Evolutionary conservation across 1,284 basidiomycete species (phyloP), one percentile per base, ranked within the genome.

Genomic region (Apiotrichum gracile): DNA sequence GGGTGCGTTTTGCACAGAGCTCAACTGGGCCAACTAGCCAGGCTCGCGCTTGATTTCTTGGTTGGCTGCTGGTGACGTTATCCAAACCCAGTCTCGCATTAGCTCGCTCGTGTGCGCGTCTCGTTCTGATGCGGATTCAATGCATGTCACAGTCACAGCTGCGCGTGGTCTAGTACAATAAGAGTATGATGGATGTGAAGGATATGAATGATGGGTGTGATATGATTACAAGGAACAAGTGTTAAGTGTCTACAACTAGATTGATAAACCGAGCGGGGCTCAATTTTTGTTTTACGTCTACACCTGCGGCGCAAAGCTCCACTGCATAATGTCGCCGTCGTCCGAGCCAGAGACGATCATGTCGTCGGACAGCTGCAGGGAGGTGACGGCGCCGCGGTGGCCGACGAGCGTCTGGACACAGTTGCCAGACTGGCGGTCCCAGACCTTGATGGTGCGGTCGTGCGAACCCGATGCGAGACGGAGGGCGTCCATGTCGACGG

Each of bases 371-470:
- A 98, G 80, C 29, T 84, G 86, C 33, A 97, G 78, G 64, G 90
- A 91, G 19, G 90, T 97, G 44, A 97, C 92, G 4, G 94, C 91
- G 27, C 89, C 92, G 44, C 90, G 83, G 71, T 98, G 96, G 2
- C 93, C 94, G 19, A 96, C 88, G 5, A 98, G 80, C 2, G 96
- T 98, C 48, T 89, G 83, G 19, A 86, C 86, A 65, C 92, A 97
- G 54, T 82, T 81, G 22, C 88, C 90, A 54, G 92, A 86, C 67
- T 96, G 91, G 52, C 87, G 82, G 59, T 88, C 88, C 96, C 96
- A 98, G 37, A 97, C 87, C 66, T 76, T 70, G 61, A 72, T 68
- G 5, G 68, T 73, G 29, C 69, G 67, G 49, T 74, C 72, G 72
- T 97, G 92, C 63, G 88, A 91, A 5, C 85, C 92, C 51, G 87